Evolutionary conservation across 345 rosid species (phyloP).

Genomic region (Dipteronia sinensis): DNA sequence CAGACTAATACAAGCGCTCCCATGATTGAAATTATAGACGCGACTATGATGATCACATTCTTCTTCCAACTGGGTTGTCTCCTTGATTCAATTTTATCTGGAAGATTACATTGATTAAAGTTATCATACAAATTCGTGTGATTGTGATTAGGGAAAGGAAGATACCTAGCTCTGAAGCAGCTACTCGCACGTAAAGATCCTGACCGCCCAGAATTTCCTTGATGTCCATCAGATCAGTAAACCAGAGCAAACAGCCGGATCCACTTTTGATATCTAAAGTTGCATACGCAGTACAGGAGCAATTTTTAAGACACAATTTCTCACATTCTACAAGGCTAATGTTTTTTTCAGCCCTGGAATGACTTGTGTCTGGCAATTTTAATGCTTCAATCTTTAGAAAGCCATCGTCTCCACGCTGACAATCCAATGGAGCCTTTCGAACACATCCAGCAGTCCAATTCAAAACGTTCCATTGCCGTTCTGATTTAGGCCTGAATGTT

Average conservation of each 20-base stretch:
- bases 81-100: neutral
- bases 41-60: conserved; percentile 16
- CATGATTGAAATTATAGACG: conserved; percentile 14
- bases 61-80: conserved; percentile 6
- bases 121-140: neutral
- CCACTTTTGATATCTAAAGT: conserved; percentile 16
- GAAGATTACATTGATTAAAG: neutral
- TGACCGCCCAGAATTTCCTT: conserved; percentile 11
- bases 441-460: conserved; percentile 24
- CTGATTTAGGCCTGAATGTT: conserved; percentile 24
- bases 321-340: conserved; percentile 25
- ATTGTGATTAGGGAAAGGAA: neutral
- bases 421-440: conserved; percentile 14
- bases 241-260: conserved; percentile 32
- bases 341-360: conserved; percentile 14
- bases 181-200: conserved; percentile 17
- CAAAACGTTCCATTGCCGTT: conserved; percentile 10
- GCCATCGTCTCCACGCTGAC: conserved; percentile 1
- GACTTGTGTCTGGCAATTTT: conserved; percentile 11
- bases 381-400: too few relatives aligned
- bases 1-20: conserved; percentile 10
- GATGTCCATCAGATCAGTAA: conserved; percentile 26
- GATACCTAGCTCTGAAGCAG: conserved; percentile 24
- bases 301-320: conserved; percentile 26
- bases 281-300: conserved; percentile 36